phyloP scores from a whole-genome alignment of 768 basidiomycete species.

The Grammothele lineata region DNA sequence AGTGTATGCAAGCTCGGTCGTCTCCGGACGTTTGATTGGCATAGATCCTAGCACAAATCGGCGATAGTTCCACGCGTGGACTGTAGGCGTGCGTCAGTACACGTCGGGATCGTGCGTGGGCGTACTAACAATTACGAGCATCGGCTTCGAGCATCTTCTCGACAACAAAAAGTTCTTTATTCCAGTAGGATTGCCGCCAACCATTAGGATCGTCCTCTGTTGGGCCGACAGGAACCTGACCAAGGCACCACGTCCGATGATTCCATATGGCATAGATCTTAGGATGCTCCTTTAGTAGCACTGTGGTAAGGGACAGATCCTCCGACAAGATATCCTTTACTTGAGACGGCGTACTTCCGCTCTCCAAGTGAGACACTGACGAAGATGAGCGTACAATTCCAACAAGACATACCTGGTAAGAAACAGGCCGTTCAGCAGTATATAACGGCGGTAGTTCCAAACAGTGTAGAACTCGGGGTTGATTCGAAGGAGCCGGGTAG shows the following conservation, averaged over 20 bases:
- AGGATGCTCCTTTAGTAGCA: slow-evolving; percentile 77
- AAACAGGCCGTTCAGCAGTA: slow-evolving; percentile 71
- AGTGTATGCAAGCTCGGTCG: slow-evolving; percentile 81
- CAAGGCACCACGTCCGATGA: slow-evolving; percentile 92
- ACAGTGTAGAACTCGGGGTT: slow-evolving; percentile 97
- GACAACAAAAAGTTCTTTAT: slow-evolving; percentile 78
- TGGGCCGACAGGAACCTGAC: slow-evolving; percentile 77
- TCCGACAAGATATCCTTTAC: slow-evolving; percentile 59
- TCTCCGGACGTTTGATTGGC: slow-evolving; percentile 50
- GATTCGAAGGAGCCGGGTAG: slow-evolving; percentile 67
- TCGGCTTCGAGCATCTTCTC: slow-evolving; percentile 93
- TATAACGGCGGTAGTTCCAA: slow-evolving; percentile 91
- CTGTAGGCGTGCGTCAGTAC: slow-evolving; percentile 36
- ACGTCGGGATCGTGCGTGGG: not conserved
- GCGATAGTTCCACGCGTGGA: slow-evolving; percentile 93
- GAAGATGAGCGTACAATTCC: no score
- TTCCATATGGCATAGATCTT: slow-evolving; percentile 99
- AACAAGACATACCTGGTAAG: slow-evolving; percentile 44
- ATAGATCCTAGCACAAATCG: slow-evolving; percentile 77
- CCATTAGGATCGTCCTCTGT: slow-evolving; percentile 41
- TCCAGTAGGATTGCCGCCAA: slow-evolving; percentile 86
- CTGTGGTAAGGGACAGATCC: slow-evolving; percentile 80
- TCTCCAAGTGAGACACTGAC: no score
- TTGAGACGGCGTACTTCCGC: slow-evolving; percentile 52
- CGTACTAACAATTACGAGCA: slow-evolving; percentile 80